Evolutionary conservation across 2,329 filamentous ascomycete genomes (phyloP), one percentile per base, ranked within the genome.

Genomic region (Hypoxylon sp.): DNA sequence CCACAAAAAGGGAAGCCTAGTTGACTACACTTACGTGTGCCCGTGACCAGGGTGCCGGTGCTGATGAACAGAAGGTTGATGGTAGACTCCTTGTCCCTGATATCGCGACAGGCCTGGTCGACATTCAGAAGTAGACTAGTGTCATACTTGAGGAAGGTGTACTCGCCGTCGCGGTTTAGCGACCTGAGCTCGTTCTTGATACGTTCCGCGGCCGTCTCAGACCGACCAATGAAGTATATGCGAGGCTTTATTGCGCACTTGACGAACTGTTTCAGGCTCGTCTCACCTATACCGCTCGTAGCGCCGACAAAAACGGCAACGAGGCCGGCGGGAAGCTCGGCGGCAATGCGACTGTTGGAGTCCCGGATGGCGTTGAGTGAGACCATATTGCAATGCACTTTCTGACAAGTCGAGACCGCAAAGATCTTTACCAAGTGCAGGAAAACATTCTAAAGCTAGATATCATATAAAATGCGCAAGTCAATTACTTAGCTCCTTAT

Each of bases 271-370:
- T 82, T 83, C 14, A 87, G 75, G 0, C 84, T 81, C 11, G 80
- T 75, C 65, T 84, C 79, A 6, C 86, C 86, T 46, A 89, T 86
- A n/a, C 86, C 86, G 38, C 81, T 81, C 3, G 86, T 89, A 28
- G 82, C 86, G 34, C 86, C 85, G 3, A 86, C 81, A 60, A 87
- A 87, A 25, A 86, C 80, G 48, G 81, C 83, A 2, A 84, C 80
- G 3, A 83, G 70, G 4, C 75, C 77, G 4, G 70, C 14, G 23
- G 72, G 68, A 38, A 76, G 59, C 57, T 67, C 49, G 19, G 63
- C 65, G 38, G 71, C 74, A 69, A 81, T 77, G n/a, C 71, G 69
- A 6, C 69, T 71, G 68, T 83, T 83, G 6, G 82, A 82, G 10
- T 73, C 69, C n/a, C 75, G 78, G 32, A 83, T 72, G 13, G 30